A percentile compares a stretch with the other conserved stretches of the same genome.
phyloP scores from a whole-genome alignment of 768 basidiomycete species.

The Gymnopilus dilepis region DNA sequence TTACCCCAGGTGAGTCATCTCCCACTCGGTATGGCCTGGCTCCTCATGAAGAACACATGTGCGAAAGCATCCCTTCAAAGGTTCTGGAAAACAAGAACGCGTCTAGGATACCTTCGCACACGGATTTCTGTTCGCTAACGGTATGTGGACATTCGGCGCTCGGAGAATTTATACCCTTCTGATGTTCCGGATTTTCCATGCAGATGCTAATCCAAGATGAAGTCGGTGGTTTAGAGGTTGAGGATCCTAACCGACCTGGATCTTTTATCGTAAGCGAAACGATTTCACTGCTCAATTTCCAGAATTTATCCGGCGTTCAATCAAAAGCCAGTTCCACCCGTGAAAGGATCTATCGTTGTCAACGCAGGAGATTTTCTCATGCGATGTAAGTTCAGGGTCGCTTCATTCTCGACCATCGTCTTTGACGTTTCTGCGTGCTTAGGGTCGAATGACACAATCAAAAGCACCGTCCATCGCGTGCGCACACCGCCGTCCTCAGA shows the following conservation, averaged over 20 bases:
- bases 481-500: constrained; percentile 39
- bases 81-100: constrained; percentile 41
- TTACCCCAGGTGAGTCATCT: constrained; percentile 47
- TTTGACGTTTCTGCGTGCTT: neutral
- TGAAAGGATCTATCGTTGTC: constrained; percentile 53
- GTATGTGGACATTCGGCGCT: constrained; percentile 16
- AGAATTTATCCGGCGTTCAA: neutral
- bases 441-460: constrained; percentile 53
- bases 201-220: constrained; percentile 62
- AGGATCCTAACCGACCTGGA: constrained; percentile 54
- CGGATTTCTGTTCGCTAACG: constrained; percentile 63
- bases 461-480: constrained; percentile 60
- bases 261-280: constrained; percentile 39
- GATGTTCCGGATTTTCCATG: neutral
- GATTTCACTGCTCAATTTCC: neutral
- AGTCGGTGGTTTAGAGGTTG: constrained; percentile 65
- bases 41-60: neutral
- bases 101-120: constrained; percentile 52
- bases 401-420: neutral
- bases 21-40: neutral
- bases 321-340: constrained; percentile 43
- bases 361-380: constrained; percentile 58
- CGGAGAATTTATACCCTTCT: neutral
- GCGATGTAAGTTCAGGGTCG: constrained; percentile 42
- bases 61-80: constrained; percentile 36